Evolutionary conservation across 2,329 filamentous ascomycete genomes (phyloP).

Genomic region (Ilyonectria sp.): DNA sequence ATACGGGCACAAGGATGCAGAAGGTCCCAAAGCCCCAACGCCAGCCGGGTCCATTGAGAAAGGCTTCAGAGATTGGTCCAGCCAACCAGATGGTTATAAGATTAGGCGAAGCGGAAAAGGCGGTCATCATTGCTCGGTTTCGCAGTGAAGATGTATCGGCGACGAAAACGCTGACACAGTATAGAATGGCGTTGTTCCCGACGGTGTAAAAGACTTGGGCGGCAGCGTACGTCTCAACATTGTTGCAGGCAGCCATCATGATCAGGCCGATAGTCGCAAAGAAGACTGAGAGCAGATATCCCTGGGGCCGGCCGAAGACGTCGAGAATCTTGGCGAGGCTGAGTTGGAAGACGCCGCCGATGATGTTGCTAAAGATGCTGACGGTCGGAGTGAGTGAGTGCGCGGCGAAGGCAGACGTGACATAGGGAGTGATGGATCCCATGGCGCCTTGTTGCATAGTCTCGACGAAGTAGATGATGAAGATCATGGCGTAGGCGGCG

Average conservation of each 20-base stretch:
- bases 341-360: conserved; percentile 71
- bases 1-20: conserved; percentile 69
- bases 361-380: conserved; percentile 64
- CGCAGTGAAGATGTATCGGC: conserved; percentile 50
- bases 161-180: conserved; percentile 50
- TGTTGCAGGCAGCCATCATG: conserved; percentile 11
- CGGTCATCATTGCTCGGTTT: conserved; percentile 53
- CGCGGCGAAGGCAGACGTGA: background rate
- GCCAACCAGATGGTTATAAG: conserved; percentile 25
- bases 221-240: background rate
- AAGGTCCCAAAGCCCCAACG: conserved; percentile 67
- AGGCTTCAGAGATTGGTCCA: conserved; percentile 44
- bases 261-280: conserved; percentile 67
- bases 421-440: background rate
- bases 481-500: background rate
- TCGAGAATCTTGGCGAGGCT: conserved; percentile 76
- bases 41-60: conserved; percentile 47
- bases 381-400: conserved; percentile 68
- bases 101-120: conserved; percentile 42
- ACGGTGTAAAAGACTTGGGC: conserved; percentile 39
- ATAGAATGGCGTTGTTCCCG: conserved; percentile 55
- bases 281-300: conserved; percentile 66
- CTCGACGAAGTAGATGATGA: background rate
- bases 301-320: conserved; percentile 75
- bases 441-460: background rate